Evolutionary conservation across 202 grass and related monocot species (phyloP).

Genomic region (Hordeum pubiflorum): DNA sequence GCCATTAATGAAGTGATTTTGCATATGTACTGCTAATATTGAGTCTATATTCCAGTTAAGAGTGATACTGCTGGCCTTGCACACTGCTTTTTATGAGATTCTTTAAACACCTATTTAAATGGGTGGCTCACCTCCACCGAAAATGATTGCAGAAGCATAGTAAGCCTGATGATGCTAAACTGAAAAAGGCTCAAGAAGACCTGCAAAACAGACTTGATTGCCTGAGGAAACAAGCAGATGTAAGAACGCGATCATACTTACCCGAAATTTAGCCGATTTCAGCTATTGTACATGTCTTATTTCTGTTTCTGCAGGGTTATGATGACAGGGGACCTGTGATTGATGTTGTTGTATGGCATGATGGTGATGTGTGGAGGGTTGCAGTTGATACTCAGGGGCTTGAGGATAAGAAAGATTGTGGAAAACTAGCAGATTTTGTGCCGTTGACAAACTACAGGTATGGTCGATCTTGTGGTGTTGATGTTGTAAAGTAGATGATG

Average conservation of each 20-base stretch:
- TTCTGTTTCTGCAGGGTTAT: constrained; percentile 51
- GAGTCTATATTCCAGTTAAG: constrained; percentile 1
- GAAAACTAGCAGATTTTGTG: constrained; percentile 92
- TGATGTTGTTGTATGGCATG: constrained; percentile 90
- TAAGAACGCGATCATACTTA: constrained; percentile 41
- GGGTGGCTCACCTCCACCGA: constrained; percentile 11
- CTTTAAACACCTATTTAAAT: background rate
- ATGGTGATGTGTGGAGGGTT: constrained; percentile 97
- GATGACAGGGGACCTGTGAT: constrained; percentile 90
- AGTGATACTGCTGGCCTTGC: background rate
- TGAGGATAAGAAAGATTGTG: constrained; percentile 46
- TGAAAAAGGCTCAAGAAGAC: constrained; percentile 73
- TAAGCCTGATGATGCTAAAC: constrained; percentile 55
- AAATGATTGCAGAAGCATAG: constrained; percentile 59
- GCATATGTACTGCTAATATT: background rate
- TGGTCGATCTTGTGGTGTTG: constrained; percentile 7
- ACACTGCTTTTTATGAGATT: background rate
- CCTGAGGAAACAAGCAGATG: constrained; percentile 85
- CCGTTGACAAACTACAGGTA: constrained; percentile 94
- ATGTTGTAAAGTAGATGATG: background rate
- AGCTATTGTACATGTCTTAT: constrained; percentile 10
- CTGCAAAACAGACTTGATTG: constrained; percentile 83
- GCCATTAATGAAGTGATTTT: background rate
- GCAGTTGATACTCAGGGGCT: constrained; percentile 87
- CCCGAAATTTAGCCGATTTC: background rate